Evolutionary conservation across 352 stramenopile species (phyloP), one percentile per base, ranked within the genome.

Genomic region (Poterioochromonas sp.): DNA sequence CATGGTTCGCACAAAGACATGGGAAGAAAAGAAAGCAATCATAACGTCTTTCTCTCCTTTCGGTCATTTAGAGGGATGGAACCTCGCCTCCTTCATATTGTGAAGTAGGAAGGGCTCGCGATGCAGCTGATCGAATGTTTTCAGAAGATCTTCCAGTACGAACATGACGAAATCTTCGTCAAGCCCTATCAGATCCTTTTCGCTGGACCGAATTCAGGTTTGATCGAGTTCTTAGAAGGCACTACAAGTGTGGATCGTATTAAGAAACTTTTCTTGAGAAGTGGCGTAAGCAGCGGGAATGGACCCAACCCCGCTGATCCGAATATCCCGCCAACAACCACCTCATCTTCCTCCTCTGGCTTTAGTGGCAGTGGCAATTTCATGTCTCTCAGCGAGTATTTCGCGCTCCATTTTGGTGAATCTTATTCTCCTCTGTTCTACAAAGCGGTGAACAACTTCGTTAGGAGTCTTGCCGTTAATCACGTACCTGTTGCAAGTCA

Each of bases 391-490:
- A 80, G 87, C 53, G 81, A 92, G 71, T 90, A 95, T 80, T 95
- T 96, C 58, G 83, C 91, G 37, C 88, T 92, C 43, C 88, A 86
- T n/a, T 96, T 1, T 81, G 77, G 68, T 18, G 2, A 53, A n/a
- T 82, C 12, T 74, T 83, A 11, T 84, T 86, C 44, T 76, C 79
- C 86, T 0, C 26, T 76, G 2, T 94, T 93, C 80, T 84, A 90
- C 53, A 86, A 92, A 49, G 93, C 94, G 3, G 90, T 90, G 69
- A 82, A 87, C 58, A 98, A 98, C 83, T 99, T 97, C 80, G 95
- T 98, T 32, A 87, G 93, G 79, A 97, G 90, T 41, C 90, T 99
- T 80, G 96, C 94, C 90, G 74, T 86, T 98, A 22, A 91, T 97
- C 63, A 89, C 83, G 65, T 97, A 96, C 79, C 88, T 96, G 49